phyloP scores from a whole-genome alignment of 2,329 filamentous ascomycete genomes.

The Colletotrichum truncatum region DNA sequence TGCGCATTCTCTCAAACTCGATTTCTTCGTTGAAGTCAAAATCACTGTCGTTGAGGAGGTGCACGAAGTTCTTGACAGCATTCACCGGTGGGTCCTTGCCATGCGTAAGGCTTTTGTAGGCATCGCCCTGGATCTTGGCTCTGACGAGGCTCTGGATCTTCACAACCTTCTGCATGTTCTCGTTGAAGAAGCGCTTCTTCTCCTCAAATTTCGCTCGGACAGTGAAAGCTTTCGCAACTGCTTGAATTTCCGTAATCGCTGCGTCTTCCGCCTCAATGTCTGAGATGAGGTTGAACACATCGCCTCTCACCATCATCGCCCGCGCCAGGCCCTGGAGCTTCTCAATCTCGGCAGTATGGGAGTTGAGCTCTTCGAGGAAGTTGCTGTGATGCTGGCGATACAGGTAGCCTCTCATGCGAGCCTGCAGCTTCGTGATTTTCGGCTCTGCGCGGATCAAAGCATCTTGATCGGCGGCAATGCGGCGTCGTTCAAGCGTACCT shows the following conservation, averaged over 20 bases:
- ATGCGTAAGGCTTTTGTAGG: constrained; percentile 95
- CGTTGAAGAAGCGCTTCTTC: constrained; percentile 87
- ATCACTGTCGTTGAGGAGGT: constrained; percentile 96
- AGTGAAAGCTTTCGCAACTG: constrained; percentile 76
- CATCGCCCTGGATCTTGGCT: constrained; percentile 94
- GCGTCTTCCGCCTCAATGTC: constrained; percentile 87
- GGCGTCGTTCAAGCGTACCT: constrained; percentile 67
- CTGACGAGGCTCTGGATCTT: constrained; percentile 98
- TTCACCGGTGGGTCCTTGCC: constrained; percentile 97
- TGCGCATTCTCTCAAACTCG: constrained; percentile 93
- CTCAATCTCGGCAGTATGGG: constrained; percentile 72
- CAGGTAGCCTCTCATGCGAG: constrained; percentile 71
- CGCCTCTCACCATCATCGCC: constrained; percentile 80
- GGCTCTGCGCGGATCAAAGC: constrained; percentile 66
- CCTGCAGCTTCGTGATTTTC: constrained; percentile 71
- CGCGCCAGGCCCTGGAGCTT: constrained; percentile 80
- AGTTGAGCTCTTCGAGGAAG: constrained; percentile 75
- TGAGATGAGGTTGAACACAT: constrained; percentile 77
- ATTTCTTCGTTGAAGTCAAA: constrained; percentile 99
- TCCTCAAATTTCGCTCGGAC: constrained; percentile 81
- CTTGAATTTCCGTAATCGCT: constrained; percentile 78
- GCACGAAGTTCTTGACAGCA: constrained; percentile 97
- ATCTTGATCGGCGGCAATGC: constrained; percentile 57
- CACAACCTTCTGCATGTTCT: constrained; percentile 99
- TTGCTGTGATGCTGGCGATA: constrained; percentile 68